Evolutionary conservation across 257 asterid genomes (phyloP), one percentile per base, ranked within the genome.

Genomic region (Gentiana dahurica): DNA sequence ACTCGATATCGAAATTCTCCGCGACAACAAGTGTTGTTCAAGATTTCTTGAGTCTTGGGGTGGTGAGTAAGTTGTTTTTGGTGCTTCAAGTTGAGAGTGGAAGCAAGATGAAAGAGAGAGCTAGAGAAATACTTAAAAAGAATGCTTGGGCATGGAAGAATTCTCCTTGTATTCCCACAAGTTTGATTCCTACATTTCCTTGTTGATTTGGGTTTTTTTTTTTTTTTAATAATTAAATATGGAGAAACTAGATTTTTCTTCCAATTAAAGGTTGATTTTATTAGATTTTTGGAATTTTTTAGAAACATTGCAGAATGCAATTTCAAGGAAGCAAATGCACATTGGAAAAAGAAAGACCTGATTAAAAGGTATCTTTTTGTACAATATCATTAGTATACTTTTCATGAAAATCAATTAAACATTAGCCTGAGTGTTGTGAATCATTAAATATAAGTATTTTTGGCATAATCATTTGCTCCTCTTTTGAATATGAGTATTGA

Each of bases 21-120:
- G 95, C 84, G 4, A 79, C 75, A 4, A 61, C 71, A 0, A 61
- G 39, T 12, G 72, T 87, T 65, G 37, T 81, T 54, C 78, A 66
- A 62, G 95, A 91, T 58, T 84, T 91, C 96, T 44, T 85, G 72
- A 77, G 85, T 50, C 55, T 75, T 24, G 98, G 96, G 2, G 96
- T 71, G 8, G 96, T 71, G 59, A 66, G 78, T 47, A 91, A 87
- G 65, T 41, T 91, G 70, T 82, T 87, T 39, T 12, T 87, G 71
- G 76, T 87, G 12, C 58, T 87, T 34, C 92, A 81, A 57, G 81
- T 78, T 44, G 85, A 91, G 12, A 70, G 86, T 46, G 92, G 92
- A 15, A 45, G 57, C 34, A 87, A 81, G 75, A 69, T 65, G 0
- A 91, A 73, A 73, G 94, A 84, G 35, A 87, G 84, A 46, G 91